Evolutionary conservation across 176 grass and related monocot species (phyloP).

Genomic region (Aegilops tauschii): DNA sequence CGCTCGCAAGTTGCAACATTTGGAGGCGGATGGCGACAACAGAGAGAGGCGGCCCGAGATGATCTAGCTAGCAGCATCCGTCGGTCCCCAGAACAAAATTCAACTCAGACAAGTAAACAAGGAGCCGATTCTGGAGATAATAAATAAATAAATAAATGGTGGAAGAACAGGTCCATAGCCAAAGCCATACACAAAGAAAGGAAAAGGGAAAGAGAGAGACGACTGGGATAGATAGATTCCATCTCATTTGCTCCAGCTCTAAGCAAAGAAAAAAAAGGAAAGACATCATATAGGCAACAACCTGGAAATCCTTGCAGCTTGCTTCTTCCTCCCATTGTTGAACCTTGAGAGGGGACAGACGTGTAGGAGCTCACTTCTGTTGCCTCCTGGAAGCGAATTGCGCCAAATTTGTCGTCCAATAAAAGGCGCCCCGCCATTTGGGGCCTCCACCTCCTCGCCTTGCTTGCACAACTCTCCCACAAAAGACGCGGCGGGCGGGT

Average conservation of each 20-base stretch:
- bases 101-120: not conserved
- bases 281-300: not conserved
- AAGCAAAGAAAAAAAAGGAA: not conserved
- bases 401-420: not conserved
- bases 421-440: not conserved
- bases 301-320: not conserved
- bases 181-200: not conserved
- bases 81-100: not conserved
- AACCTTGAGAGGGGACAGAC: not conserved
- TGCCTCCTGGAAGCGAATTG: not conserved
- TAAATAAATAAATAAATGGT: too few species aligned
- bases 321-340: too few species aligned
- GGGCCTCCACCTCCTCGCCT: too few species aligned
- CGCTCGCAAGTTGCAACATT: not conserved
- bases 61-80: not conserved
- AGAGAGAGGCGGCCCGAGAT: slow-evolving; percentile 16
- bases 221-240: slow-evolving; percentile 10
- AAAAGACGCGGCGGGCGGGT: not conserved
- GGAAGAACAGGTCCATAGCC: not conserved
- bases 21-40: not conserved
- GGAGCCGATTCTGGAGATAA: not conserved
- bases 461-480: too few species aligned
- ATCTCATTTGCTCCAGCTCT: slow-evolving; percentile 12
- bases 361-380: not conserved
- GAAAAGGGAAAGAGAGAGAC: slow-evolving; percentile 16